These are phyloP conservation scores for Fraxinus sp. DNA, from an alignment of 305 asterid species.

Conservation along the genomic window DNA sequence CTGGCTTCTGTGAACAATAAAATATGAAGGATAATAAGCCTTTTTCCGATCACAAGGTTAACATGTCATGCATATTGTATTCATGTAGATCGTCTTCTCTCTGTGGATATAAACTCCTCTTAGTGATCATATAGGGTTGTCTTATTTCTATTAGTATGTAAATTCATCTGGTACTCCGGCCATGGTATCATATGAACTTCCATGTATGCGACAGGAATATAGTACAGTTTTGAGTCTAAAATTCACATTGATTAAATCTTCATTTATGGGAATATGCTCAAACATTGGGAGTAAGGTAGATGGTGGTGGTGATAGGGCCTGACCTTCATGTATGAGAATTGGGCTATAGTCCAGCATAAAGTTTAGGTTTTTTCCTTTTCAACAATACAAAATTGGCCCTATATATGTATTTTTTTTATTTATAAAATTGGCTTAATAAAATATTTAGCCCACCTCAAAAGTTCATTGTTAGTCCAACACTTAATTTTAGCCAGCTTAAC, in stretches of 20 bases:
- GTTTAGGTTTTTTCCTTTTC: not conserved
- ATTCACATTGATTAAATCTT: not conserved
- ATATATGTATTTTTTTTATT: no score
- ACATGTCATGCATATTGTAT: not conserved
- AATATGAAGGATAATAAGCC: not conserved
- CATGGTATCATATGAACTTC: not conserved
- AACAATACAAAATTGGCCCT: not conserved
- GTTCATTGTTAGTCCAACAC: not conserved
- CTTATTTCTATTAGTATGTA: not conserved
- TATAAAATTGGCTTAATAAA: not conserved
- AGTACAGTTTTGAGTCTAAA: not conserved
- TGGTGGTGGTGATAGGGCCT: not conserved
- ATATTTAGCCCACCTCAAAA: not conserved
- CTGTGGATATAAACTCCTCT: not conserved
- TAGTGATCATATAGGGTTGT: not conserved
- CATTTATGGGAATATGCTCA: not conserved
- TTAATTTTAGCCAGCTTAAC: not conserved
- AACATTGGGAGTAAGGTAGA: not conserved
- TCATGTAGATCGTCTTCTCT: not conserved
- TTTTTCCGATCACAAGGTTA: not conserved
- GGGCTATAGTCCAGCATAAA: not conserved
- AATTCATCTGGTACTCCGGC: not conserved
- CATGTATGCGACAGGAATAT: not conserved
- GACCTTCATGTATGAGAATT: not conserved
- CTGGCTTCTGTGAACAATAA: not conserved